Evolutionary conservation across 1,284 basidiomycete genomes (phyloP).

Genomic region (Cystobasidium pallidum): DNA sequence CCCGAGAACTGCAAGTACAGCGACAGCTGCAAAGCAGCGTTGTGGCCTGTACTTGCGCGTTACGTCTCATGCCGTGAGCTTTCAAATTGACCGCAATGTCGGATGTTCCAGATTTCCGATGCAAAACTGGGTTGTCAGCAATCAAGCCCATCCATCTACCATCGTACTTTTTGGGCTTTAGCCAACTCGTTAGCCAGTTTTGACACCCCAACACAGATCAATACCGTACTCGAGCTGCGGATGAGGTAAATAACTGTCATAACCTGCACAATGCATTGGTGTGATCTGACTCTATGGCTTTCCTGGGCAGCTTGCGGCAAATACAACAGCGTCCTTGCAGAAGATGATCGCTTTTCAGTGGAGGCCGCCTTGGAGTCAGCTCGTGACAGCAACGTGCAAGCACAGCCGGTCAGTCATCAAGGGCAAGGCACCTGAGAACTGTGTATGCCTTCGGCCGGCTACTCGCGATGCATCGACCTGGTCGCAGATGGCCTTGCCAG

Average conservation of each 20-base stretch:
- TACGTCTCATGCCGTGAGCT: not conserved
- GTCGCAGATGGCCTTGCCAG: not conserved
- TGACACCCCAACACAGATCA: not conserved
- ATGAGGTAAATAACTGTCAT: conserved; percentile 1
- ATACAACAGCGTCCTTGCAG: not conserved
- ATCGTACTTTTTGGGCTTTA: not conserved
- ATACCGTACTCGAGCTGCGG: not conserved
- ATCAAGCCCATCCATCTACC: not conserved
- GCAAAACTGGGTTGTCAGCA: too few species aligned
- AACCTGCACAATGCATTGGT: not conserved
- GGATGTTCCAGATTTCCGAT: too few species aligned
- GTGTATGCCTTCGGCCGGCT: not conserved
- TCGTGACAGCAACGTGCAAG: conserved; percentile 10
- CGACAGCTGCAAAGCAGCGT: conserved; percentile 10
- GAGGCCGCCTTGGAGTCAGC: conserved; percentile 17
- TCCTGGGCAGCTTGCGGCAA: not conserved
- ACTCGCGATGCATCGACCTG: conserved; percentile 3
- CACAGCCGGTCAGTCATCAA: conserved; percentile 5
- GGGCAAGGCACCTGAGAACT: conserved; percentile 14
- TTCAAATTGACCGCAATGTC: not conserved
- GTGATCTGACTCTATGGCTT: not conserved
- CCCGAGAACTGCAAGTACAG: not conserved
- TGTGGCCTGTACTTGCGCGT: not conserved
- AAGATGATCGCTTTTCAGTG: conserved; percentile 32
- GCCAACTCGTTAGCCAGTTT: not conserved